phyloP scores from a whole-genome alignment of 768 basidiomycete species.

The Rhizopogon vesiculosus region DNA sequence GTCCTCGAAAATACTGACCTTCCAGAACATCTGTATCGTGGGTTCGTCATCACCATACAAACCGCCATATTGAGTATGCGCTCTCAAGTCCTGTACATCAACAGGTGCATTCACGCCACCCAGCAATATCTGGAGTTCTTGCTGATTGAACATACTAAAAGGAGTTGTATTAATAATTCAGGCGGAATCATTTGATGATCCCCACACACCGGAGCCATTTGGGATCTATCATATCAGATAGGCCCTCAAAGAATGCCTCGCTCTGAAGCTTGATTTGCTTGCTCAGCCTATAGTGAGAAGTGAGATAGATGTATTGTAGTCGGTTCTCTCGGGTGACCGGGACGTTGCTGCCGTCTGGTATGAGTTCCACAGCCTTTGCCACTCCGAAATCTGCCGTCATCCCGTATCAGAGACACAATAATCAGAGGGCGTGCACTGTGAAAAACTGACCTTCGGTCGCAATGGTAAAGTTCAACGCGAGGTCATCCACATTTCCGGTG shows the following conservation, averaged over 20 bases:
- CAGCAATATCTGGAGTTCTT: conserved; percentile 88
- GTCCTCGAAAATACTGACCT: conserved; percentile 31
- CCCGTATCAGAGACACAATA: not conserved
- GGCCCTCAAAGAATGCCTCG: conserved; percentile 85
- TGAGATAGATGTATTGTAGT: conserved; percentile 83
- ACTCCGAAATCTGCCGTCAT: conserved; percentile 72
- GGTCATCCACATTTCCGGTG: conserved; percentile 77
- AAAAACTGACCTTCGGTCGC: conserved; percentile 67
- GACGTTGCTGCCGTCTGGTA: conserved; percentile 77
- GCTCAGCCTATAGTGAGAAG: conserved; percentile 85
- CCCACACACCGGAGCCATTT: conserved; percentile 71
- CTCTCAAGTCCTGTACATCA: conserved; percentile 75
- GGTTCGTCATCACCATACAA: conserved; percentile 64
- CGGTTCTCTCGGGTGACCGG: conserved; percentile 87
- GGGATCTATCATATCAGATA: conserved; percentile 88
- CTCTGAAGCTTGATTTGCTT: conserved; percentile 84
- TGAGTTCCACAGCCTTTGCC: conserved; percentile 68
- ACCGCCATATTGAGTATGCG: conserved; percentile 81
- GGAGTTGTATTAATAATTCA: conserved; percentile 6
- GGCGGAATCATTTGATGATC: not conserved
- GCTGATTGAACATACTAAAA: conserved; percentile 92
- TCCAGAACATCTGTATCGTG: conserved; percentile 83
- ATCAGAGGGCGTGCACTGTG: not conserved
- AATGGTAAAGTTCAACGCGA: conserved; percentile 87
- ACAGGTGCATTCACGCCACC: conserved; percentile 86